A percentile compares a stretch with the other conserved stretches of the same genome.
phyloP scores from a whole-genome alignment of 2,329 filamentous ascomycete genomes.

The Fusarium buharicum region DNA sequence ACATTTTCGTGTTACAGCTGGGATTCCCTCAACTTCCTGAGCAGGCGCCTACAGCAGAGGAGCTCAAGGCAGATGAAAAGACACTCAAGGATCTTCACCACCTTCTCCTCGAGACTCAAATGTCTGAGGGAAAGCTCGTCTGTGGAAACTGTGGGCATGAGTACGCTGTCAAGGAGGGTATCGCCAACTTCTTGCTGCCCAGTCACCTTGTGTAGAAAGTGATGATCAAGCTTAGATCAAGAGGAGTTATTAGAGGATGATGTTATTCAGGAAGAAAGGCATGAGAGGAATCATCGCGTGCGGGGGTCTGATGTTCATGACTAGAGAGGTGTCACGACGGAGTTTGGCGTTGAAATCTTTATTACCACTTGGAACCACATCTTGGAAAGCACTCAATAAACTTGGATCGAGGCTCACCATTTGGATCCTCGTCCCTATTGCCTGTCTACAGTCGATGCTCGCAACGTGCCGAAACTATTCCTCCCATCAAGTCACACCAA shows the following conservation, averaged over 20 bases:
- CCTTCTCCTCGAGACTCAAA: conserved; percentile 87
- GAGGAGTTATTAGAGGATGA: neutral
- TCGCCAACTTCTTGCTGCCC: conserved; percentile 94
- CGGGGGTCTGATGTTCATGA: conserved; percentile 6
- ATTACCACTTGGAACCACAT: conserved; percentile 25
- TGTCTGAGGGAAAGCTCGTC: conserved; percentile 86
- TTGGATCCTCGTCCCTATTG: conserved; percentile 22
- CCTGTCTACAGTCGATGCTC: conserved; percentile 36
- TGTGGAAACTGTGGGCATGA: conserved; percentile 94
- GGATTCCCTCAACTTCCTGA: conserved; percentile 80
- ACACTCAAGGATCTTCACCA: conserved; percentile 81
- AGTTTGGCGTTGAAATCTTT: conserved; percentile 43
- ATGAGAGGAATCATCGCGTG: neutral
- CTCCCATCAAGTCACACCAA: conserved; percentile 42
- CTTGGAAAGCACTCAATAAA: conserved; percentile 28
- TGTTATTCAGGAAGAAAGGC: neutral
- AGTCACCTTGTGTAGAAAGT: conserved; percentile 78
- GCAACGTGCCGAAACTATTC: conserved; percentile 41
- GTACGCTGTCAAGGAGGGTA: conserved; percentile 94
- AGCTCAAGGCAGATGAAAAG: conserved; percentile 73
- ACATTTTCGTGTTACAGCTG: conserved; percentile 62
- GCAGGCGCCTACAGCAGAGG: conserved; percentile 69
- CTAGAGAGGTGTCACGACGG: conserved; percentile 30
- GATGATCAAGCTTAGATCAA: neutral
- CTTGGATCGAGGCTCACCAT: conserved; percentile 15